Conservation (phyloP, 140 eudicot species). For the Senecio squalidus region DNA sequence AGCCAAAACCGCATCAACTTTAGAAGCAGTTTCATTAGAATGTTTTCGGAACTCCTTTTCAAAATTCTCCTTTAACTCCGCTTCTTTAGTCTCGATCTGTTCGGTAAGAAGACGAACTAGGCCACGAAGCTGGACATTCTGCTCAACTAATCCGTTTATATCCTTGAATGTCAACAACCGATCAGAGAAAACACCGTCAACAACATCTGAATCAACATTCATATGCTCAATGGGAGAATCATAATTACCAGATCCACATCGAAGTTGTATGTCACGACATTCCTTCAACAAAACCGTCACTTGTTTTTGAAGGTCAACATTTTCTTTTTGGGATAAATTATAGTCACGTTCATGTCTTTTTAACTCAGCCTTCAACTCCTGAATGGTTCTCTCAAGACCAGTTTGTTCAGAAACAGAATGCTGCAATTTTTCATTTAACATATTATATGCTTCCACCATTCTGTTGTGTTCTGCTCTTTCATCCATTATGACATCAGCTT, state of each 20-base stretch:
- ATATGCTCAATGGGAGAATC: conserved; percentile 27
- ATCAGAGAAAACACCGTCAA: conserved; percentile 46
- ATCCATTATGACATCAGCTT: conserved; percentile 77
- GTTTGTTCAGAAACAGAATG: conserved; percentile 64
- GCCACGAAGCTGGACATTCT: conserved; percentile 85
- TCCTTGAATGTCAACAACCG: conserved; percentile 72
- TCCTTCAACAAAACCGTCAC: conserved; percentile 78
- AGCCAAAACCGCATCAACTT: conserved; percentile 65
- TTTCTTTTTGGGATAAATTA: conserved; percentile 56
- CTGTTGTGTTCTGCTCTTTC: conserved; percentile 90
- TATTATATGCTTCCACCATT: conserved; percentile 72
- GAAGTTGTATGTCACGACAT: conserved; percentile 92
- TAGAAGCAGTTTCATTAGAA: conserved; percentile 68
- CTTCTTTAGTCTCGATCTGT: conserved; percentile 61
- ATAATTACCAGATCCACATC: conserved; percentile 52
- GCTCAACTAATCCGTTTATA: conserved; percentile 89
- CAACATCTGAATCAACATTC: conserved; percentile 33
- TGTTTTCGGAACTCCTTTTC: conserved; percentile 62
- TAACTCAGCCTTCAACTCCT: conserved; percentile 75
- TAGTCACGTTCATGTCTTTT: conserved; percentile 72
- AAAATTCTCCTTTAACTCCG: conserved; percentile 62
- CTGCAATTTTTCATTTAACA: conserved; percentile 66
- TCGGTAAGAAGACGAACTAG: conserved; percentile 74
- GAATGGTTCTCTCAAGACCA: conserved; percentile 50
- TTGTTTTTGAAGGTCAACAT: conserved; percentile 72